Evolutionary conservation across 2,329 filamentous ascomycete species (phyloP), one percentile per base, ranked within the genome.

Genomic region (Clarireedia paspali): DNA sequence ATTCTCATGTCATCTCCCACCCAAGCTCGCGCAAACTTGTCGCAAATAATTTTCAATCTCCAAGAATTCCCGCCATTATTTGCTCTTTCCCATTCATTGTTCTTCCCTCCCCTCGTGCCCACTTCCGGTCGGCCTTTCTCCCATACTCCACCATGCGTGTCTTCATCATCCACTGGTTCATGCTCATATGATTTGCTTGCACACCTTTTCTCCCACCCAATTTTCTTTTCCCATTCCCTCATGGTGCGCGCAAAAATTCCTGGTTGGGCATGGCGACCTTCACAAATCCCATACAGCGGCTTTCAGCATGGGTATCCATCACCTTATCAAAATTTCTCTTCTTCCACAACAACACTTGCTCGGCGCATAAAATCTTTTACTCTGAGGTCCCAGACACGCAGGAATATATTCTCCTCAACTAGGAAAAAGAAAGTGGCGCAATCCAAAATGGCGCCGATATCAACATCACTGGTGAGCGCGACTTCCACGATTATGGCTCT

Each of bases 401-500:
- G n/a, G 17, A 23, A 63, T 15, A 63, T 64, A 46, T 60, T 57
- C n/a, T 60, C 40, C 24, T 30, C 53, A 14, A 62, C 53, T 36
- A 59, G 27, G 12, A 63, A 64, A 44, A 34, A 49, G 38, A 20
- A 34, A 24, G 30, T 49, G 23, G 23, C 59, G 6, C 59, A 60
- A 30, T 24, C 56, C 1, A 64, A 51, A 26, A 68, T 67, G 61
- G 47, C 61, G 30, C 55, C 58, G 14, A 42, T 52, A 3, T 53
- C 62, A 6, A 58, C 50, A 15, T 55, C 58, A 10, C 30, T 65
- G 26, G 47, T 66, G 40, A 62, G 61, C 50, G 54, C 59, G 6
- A 66, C 65, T 30, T 63, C 65, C 38, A 44, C 66, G 5, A 50
- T 68, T 10, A 50, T 69, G 23, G 56, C 46, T 9, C 52, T 62